Evolutionary conservation across 192 early-diverging fungal species (phyloP).

Genomic region (Gaertneriomyces semiglobifer): DNA sequence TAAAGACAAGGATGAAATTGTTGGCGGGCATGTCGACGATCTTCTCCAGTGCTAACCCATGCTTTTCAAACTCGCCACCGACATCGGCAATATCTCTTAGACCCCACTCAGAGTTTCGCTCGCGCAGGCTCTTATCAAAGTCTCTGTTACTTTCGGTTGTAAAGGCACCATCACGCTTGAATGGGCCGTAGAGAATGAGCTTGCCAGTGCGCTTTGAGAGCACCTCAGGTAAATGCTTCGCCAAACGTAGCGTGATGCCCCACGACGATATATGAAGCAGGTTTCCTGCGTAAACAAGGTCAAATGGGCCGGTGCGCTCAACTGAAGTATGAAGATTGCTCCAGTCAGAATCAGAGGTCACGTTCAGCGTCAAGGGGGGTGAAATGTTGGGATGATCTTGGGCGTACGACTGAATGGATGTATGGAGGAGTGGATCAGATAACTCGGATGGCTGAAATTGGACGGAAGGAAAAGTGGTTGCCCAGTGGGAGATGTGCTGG

Average conservation of each 20-base stretch:
- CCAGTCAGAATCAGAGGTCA: conserved; percentile 6
- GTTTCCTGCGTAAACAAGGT: conserved; percentile 29
- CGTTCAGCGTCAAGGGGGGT: conserved; percentile 17
- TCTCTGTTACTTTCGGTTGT: conserved; percentile 32
- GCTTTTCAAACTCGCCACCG: conserved; percentile 17
- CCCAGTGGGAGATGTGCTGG: conserved; percentile 30
- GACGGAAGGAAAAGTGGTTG: conserved; percentile 15
- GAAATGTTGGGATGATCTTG: conserved; percentile 8
- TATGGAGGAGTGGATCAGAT: conserved; percentile 9
- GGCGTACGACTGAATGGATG: conserved; percentile 17
- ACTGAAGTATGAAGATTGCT: not conserved
- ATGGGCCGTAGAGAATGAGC: conserved; percentile 29
- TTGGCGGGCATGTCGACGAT: conserved; percentile 38
- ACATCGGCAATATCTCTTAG: conserved; percentile 33
- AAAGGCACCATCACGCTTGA: conserved; percentile 32
- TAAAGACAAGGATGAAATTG: conserved; percentile 35
- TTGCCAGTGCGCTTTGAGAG: conserved; percentile 4
- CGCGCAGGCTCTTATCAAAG: conserved; percentile 28
- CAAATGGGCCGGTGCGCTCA: conserved; percentile 10
- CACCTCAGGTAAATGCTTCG: conserved; percentile 14
- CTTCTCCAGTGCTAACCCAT: conserved; percentile 16
- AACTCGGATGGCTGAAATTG: conserved; percentile 29
- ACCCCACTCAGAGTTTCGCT: conserved; percentile 29
- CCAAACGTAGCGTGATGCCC: conserved; percentile 23
- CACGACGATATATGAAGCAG: conserved; percentile 35